These are phyloP conservation scores for Globisporangium uncinulatum DNA, from an alignment of 352 stramenopile genomes.

Conservation along the genomic window DNA sequence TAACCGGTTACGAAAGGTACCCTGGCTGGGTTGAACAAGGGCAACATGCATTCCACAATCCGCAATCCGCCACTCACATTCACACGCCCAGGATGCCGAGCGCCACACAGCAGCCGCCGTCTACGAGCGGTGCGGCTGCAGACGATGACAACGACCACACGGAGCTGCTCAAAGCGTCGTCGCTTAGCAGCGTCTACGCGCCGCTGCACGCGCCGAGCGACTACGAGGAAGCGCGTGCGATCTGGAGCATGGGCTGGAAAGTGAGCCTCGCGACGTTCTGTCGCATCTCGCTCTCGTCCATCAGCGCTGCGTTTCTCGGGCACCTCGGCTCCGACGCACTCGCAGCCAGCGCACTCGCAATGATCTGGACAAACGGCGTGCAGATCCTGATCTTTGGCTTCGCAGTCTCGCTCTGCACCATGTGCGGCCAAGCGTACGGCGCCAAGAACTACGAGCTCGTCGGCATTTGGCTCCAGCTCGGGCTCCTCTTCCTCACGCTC, in stretches of 20 bases:
- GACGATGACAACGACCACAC: not conserved
- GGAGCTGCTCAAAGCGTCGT: constrained; percentile 4
- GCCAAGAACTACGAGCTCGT: constrained; percentile 76
- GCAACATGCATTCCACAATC: no score
- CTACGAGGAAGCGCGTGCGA: constrained; percentile 50
- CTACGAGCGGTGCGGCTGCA: not conserved
- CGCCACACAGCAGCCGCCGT: not conserved
- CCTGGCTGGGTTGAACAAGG: no score
- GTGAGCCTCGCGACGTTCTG: constrained; percentile 80
- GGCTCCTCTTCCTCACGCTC: constrained; percentile 58
- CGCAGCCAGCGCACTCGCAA: constrained; percentile 58
- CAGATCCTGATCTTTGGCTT: constrained; percentile 80
- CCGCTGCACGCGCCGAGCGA: constrained; percentile 10
- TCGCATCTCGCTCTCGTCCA: constrained; percentile 72
- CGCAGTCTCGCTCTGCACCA: constrained; percentile 70
- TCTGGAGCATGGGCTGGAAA: constrained; percentile 83
- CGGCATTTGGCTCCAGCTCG: constrained; percentile 75
- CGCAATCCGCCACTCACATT: no score
- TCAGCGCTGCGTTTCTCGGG: constrained; percentile 74
- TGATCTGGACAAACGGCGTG: constrained; percentile 76
- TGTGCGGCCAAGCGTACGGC: constrained; percentile 76
- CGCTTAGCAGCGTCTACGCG: constrained; percentile 1
- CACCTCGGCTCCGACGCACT: constrained; percentile 71
- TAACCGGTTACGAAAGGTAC: no score
- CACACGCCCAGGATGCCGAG: not conserved